Base-by-base conservation (phyloP, 1,284 basidiomycete species). In the Pholiota adiposa region DNA sequence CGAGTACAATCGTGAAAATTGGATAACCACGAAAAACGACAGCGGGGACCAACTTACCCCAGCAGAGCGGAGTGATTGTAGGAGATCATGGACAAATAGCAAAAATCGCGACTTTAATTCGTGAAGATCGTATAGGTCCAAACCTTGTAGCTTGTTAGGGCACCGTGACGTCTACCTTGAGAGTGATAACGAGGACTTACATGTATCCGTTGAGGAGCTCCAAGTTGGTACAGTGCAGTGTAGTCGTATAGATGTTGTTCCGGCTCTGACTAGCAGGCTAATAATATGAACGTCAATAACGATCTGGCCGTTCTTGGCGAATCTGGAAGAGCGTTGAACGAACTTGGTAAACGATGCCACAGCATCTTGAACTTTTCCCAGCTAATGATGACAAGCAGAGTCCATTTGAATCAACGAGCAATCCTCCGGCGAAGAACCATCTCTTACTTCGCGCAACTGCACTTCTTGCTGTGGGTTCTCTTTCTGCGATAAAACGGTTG, bases 81-180 rank as follows among this genome's bases (percentile, higher is more conserved):
- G 71, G 38, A 90, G 75, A 62, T 85, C 80, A 67, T 90, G 88
- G 40, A 90, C 80, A 71, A 89, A 86, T 29, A 83, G 65, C n/a
- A 90, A 77, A 41, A 84, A 83, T 50, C 85, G 82, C 43, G 85
- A 80, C 41, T 85, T 79, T 65, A 90, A 71, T 68, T 90, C 81
- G 65, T 88, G 76, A 66, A 91, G 77, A 77, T 92, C 83, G 72
- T 91, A 77, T 55, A 92, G 77, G 71, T 89, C 87, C 63, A 82
- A 71, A 67, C 80, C 88, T 89, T 52, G 11, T 36, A 50, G 27
- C 7, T 9, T 23, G 19, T 50, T 52, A 27, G 9, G 40, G 31
- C n/a, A 52, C n/a, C n/a, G n/a, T n/a, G n/a, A n/a, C n/a, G 40
- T 43, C 44, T 27, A 8, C 52, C 12, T 40, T 14, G n/a, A 25